These are phyloP conservation scores for Podila epicladia DNA, from an alignment of 192 early-diverging fungal genomes.

Conservation along the genomic window DNA sequence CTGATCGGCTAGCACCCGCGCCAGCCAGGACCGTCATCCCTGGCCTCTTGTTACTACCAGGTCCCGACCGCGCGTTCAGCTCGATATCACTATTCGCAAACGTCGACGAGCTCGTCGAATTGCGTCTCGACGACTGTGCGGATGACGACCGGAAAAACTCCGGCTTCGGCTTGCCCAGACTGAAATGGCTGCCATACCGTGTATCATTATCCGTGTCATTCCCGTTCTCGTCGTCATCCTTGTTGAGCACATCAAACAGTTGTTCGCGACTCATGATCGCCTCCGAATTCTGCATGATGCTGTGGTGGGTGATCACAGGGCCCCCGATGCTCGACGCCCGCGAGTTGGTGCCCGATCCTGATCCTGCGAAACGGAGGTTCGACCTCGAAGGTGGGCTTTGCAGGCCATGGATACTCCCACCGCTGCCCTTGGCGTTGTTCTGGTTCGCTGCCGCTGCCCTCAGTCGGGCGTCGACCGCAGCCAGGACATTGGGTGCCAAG, in stretches of 20 bases:
- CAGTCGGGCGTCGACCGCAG: conserved; percentile 37
- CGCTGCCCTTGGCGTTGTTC: not conserved
- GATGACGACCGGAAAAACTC: conserved; percentile 4
- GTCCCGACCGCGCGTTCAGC: conserved; percentile 7
- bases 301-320: conserved; percentile 16
- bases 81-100: conserved; percentile 17
- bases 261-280: conserved; percentile 24
- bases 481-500: conserved; percentile 36
- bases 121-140: conserved; percentile 17
- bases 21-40: no score
- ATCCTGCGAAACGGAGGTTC: not conserved
- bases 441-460: not conserved
- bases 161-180: conserved; percentile 6
- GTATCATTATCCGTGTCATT: not conserved
- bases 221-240: conserved; percentile 18
- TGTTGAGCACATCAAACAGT: conserved; percentile 25
- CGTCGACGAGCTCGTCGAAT: conserved; percentile 10
- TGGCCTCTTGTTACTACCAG: not conserved
- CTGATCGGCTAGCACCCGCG: no score
- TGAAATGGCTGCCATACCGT: not conserved
- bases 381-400: not conserved
- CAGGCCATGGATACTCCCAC: no score
- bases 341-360: not conserved
- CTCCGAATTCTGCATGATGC: conserved; percentile 15
- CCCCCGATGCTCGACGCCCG: conserved; percentile 1